Percentiles rank a stretch among this genome's conserved stretches.
These are phyloP conservation scores for Orbilia blumenaviensis DNA, from an alignment of 2,329 filamentous ascomycete genomes.

Conservation along the genomic window DNA sequence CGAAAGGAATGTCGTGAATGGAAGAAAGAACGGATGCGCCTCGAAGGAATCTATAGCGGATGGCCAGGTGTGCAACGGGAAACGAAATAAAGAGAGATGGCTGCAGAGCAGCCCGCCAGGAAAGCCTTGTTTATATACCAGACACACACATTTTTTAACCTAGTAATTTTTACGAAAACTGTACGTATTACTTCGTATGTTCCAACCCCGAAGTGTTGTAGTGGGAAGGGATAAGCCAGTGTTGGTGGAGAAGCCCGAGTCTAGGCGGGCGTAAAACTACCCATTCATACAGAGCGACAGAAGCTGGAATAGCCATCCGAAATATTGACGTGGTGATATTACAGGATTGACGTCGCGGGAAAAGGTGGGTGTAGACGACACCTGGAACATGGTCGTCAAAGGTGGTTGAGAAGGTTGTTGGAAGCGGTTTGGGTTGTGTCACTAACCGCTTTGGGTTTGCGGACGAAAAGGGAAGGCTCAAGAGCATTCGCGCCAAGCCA, in stretches of 20 bases:
- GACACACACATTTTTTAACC: neutral
- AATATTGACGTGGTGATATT: neutral
- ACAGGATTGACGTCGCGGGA: neutral
- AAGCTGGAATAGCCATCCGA: neutral
- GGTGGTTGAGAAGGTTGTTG: neutral
- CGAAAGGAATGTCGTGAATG: neutral
- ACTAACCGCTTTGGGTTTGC: conserved; percentile 2
- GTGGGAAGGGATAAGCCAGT: conserved; percentile 3
- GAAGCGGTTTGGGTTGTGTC: neutral
- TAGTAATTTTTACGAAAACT: neutral
- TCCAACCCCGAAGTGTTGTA: neutral
- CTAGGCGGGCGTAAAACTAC: conserved; percentile 2
- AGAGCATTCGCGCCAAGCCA: neutral
- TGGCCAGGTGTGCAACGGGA: conserved; percentile 9
- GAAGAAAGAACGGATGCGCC: neutral
- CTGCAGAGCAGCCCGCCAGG: conserved; percentile 1
- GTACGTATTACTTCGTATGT: neutral
- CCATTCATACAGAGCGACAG: neutral
- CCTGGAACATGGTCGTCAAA: neutral
- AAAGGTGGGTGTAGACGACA: conserved; percentile 1
- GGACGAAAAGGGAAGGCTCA: conserved; percentile 4
- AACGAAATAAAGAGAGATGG: conserved; percentile 24
- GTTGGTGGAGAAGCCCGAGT: neutral
- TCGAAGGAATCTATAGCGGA: conserved; percentile 3
- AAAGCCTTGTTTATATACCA: conserved; percentile 6